Percentiles rank a stretch among this genome's conserved stretches.
Evolutionary conservation across 371 early-diverging fungal genomes (phyloP).

Genomic region (Mucor irregularis): DNA sequence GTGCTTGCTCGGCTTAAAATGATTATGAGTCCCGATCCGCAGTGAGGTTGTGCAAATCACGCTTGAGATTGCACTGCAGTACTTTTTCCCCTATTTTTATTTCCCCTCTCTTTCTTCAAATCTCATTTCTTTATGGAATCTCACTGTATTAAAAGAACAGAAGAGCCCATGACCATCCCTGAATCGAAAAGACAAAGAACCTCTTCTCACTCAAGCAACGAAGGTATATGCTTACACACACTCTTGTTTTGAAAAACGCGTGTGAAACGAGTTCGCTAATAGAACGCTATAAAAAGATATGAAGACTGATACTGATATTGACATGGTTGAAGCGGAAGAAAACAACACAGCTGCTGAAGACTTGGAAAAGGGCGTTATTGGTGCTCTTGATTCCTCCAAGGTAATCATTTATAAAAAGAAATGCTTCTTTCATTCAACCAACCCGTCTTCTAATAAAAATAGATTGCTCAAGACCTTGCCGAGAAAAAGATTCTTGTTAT

Average conservation of each 20-base stretch:
- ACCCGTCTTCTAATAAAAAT: too few species aligned
- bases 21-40: too few species aligned
- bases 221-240: constrained; percentile 10
- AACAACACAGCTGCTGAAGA: constrained; percentile 2
- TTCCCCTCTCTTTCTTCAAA: not conserved
- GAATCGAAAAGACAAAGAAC: constrained; percentile 29
- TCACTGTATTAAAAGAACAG: constrained; percentile 19
- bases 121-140: constrained; percentile 10
- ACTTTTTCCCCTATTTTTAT: too few species aligned
- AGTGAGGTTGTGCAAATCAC: too few species aligned
- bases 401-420: not conserved
- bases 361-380: constrained; percentile 17
- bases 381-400: constrained; percentile 10
- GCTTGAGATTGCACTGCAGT: too few species aligned
- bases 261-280: not conserved
- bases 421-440: too few species aligned
- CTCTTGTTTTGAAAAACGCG: not conserved
- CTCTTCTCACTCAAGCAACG: constrained; percentile 12
- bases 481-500: constrained; percentile 70
- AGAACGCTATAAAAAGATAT: constrained; percentile 8
- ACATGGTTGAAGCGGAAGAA: constrained; percentile 16
- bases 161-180: constrained; percentile 26
- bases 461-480: constrained; percentile 31
- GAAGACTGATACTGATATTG: constrained; percentile 16
- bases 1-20: too few species aligned